These are phyloP conservation scores for Trichoderma sp. DNA, from an alignment of 2,329 filamentous ascomycete genomes.

Conservation along the genomic window DNA sequence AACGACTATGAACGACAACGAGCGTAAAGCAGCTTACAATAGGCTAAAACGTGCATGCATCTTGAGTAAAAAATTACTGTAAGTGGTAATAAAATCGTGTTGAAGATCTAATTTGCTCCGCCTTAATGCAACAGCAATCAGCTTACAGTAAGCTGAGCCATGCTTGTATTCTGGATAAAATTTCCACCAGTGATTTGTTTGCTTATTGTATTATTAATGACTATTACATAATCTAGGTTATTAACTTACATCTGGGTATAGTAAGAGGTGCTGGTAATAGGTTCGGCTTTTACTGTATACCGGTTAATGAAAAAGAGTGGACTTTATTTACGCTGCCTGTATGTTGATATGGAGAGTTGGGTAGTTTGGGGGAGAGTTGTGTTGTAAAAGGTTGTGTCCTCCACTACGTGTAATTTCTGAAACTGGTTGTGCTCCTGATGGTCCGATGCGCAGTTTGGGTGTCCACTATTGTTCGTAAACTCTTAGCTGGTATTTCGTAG, in stretches of 20 bases:
- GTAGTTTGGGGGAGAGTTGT: neutral
- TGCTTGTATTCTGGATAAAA: neutral
- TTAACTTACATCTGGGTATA: neutral
- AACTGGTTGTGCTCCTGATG: neutral
- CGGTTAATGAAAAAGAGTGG: neutral
- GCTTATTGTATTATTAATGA: constrained; percentile 2
- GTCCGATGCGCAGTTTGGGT: neutral
- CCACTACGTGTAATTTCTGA: neutral
- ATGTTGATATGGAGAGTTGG: neutral
- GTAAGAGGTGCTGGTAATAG: neutral
- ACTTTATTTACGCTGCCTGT: neutral
- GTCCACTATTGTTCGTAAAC: neutral
- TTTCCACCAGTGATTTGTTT: neutral
- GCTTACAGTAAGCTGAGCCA: neutral
- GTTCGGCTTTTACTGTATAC: neutral
- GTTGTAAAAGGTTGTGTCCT: neutral
- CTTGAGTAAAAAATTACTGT: neutral
- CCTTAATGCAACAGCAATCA: neutral
- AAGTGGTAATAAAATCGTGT: neutral
- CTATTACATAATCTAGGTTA: neutral
- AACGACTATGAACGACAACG: neutral
- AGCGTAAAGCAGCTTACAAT: neutral
- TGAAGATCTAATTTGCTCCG: neutral
- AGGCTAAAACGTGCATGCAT: neutral
- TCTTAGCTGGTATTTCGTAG: neutral